Percentiles rank a stretch among this genome's conserved stretches.
These are phyloP conservation scores for Chlorella sp. DNA, from an alignment of 139 green algal genomes.

Conservation along the genomic window DNA sequence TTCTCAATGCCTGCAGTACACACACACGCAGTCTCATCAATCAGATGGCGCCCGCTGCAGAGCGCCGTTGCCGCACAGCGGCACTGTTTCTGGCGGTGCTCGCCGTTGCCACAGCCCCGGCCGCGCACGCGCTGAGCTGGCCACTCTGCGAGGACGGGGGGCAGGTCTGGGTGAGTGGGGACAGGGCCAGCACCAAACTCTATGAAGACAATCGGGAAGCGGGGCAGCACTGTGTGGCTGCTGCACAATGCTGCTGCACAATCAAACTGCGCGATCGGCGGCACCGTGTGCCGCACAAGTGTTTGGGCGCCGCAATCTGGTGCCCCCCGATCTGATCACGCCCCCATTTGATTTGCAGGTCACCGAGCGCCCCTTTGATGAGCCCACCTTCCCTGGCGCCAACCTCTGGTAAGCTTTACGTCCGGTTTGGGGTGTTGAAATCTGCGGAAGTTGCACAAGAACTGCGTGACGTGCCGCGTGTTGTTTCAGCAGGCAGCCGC, in stretches of 20 bases:
- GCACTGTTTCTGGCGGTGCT: neutral
- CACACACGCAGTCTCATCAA: too few relatives aligned
- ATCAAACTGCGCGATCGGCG: too few relatives aligned
- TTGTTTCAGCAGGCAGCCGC: too few relatives aligned
- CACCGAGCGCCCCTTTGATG: neutral
- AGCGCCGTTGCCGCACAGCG: too few relatives aligned
- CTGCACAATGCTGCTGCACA: too few relatives aligned
- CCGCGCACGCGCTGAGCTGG: neutral
- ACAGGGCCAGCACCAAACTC: neutral
- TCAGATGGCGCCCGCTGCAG: too few relatives aligned
- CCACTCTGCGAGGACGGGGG: constrained; percentile 25
- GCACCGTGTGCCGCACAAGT: neutral
- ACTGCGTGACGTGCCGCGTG: too few relatives aligned
- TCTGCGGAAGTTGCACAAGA: too few relatives aligned
- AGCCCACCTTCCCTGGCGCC: neutral
- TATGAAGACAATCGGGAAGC: too few relatives aligned
- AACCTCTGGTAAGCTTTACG: constrained; percentile 18
- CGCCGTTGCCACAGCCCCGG: neutral
- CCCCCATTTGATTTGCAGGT: neutral
- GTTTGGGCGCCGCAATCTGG: neutral
- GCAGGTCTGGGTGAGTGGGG: constrained; percentile 20
- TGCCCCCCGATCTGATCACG: neutral
- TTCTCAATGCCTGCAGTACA: too few relatives aligned
- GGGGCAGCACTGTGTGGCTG: too few relatives aligned
- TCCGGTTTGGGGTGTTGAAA: too few relatives aligned